Evolutionary conservation across 139 green algal genomes (phyloP), one percentile per base, ranked within the genome.

Genomic region (Micractinium conductrix): DNA sequence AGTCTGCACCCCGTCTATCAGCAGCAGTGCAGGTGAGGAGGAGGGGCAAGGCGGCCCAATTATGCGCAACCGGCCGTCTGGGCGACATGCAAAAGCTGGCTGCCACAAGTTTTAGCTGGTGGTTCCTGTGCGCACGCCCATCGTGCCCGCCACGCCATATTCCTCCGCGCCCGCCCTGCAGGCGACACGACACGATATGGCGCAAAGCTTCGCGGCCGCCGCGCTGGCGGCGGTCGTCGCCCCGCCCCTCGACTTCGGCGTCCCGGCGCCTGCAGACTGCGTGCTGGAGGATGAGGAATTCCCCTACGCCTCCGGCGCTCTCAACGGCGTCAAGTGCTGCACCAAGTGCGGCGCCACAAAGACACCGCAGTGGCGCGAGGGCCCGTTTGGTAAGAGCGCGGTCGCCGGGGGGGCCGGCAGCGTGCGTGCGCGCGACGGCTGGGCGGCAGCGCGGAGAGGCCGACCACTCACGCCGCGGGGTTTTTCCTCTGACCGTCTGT

Each of bases 291-390:
- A 73, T 33, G 65, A 76, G 38, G 74, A 87, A 50, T 89, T 83
- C n/a, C 74, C 75, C 8, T 90, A 43, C 38, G 33, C 73, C 30
- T 8, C 17, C 10, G 81, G 75, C 35, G n/a, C 53, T 14, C 33
- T 62, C n/a, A 83, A 87, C 33, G 83, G 87, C 42, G 26, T 78
- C 28, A 93, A 92, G 74, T 67, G 87, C 44, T 94, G 91, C 68
- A 83, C 88, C 40, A 88, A 91, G 78, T 94, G 91, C 73, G 91
- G 89, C 43, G 86, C 88, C 5, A 88, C 83, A 22, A 87, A 87
- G 58, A 94, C 91, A 5, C 91, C 91, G 0, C 91, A 94, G 65
- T 94, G 91, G 91, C 81, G 91, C 3, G 91, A 94, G 58, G 91
- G 91, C 16, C 91, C 91, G 2, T 84, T 82, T 33, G 91, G 89